Evolutionary conservation across 257 asterid species (phyloP).

Genomic region (Solanum infundibuliforme): DNA sequence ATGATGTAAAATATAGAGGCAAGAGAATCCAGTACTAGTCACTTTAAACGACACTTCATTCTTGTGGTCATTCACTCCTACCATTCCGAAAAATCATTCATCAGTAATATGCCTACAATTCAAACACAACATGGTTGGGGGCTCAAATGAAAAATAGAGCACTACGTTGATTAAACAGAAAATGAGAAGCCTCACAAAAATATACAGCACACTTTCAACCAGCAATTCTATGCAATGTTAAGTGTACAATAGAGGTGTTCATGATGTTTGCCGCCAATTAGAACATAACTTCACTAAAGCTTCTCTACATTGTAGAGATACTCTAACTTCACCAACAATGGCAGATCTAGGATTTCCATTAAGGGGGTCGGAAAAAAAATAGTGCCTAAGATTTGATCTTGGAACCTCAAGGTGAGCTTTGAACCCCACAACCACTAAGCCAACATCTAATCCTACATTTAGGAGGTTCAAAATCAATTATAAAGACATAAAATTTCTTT

Average conservation of each 20-base stretch:
- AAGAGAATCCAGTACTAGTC: not conserved
- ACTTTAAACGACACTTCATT: not conserved
- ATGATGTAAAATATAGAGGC: not conserved
- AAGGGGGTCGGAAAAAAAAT: not conserved
- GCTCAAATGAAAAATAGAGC: not conserved
- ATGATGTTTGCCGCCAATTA: not conserved
- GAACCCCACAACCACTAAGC: not conserved
- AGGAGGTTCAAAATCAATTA: not conserved
- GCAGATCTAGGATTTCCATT: not conserved
- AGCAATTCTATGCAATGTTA: not conserved
- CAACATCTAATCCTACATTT: not conserved
- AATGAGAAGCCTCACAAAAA: not conserved
- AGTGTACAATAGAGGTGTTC: not conserved
- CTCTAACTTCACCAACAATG: not conserved
- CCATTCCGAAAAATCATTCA: not conserved
- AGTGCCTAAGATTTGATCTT: not conserved
- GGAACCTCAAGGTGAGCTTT: not conserved
- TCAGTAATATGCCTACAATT: not conserved
- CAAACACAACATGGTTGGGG: not conserved
- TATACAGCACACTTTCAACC: not conserved
- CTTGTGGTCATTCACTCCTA: not conserved
- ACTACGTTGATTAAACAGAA: not conserved
- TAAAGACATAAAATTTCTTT: no score
- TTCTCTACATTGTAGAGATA: not conserved
- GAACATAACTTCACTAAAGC: not conserved